Percentiles rank a stretch among this genome's conserved stretches.
Evolutionary conservation across 1,284 basidiomycete species (phyloP).

Genomic region (Rhodotorula sp.): DNA sequence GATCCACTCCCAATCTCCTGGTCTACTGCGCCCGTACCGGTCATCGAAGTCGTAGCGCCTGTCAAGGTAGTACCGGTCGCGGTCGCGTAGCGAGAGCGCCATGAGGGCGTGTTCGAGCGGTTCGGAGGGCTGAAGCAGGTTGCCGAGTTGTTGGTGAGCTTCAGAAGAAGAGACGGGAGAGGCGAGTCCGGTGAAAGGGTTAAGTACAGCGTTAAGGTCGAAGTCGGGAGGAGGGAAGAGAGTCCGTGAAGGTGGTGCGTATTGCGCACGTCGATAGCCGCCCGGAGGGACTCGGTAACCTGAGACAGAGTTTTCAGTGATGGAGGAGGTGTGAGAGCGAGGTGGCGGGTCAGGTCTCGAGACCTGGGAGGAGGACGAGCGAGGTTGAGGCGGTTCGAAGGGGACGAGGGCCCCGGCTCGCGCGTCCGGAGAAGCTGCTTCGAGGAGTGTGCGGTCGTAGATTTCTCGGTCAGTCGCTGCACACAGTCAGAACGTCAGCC

Average conservation of each 20-base stretch:
- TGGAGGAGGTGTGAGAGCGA: too few relatives aligned
- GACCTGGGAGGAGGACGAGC: background rate
- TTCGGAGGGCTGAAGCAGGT: too few relatives aligned
- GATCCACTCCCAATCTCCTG: rapidly evolving
- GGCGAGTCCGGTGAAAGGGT: background rate
- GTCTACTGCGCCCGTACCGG: too few relatives aligned
- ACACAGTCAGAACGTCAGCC: rapidly evolving
- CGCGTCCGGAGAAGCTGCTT: too few relatives aligned
- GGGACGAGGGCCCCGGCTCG: background rate
- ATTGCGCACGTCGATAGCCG: background rate
- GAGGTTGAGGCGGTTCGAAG: background rate
- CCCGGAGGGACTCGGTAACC: slow-evolving; percentile 15
- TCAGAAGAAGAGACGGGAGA: background rate
- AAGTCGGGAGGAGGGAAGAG: background rate
- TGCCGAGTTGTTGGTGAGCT: too few relatives aligned
- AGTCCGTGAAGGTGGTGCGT: too few relatives aligned
- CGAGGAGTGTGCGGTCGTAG: slow-evolving; percentile 4
- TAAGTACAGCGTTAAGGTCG: background rate
- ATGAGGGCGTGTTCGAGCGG: too few relatives aligned
- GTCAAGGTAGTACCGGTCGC: too few relatives aligned
- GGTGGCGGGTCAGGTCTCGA: background rate
- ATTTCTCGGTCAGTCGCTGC: background rate
- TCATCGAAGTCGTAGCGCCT: background rate
- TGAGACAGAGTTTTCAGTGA: background rate
- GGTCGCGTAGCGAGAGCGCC: too few relatives aligned